Percentiles rank a stretch among this genome's conserved stretches.
These are phyloP conservation scores for Domatiomyces catenatus DNA, from an alignment of 2,329 filamentous ascomycete genomes.

Conservation along the genomic window DNA sequence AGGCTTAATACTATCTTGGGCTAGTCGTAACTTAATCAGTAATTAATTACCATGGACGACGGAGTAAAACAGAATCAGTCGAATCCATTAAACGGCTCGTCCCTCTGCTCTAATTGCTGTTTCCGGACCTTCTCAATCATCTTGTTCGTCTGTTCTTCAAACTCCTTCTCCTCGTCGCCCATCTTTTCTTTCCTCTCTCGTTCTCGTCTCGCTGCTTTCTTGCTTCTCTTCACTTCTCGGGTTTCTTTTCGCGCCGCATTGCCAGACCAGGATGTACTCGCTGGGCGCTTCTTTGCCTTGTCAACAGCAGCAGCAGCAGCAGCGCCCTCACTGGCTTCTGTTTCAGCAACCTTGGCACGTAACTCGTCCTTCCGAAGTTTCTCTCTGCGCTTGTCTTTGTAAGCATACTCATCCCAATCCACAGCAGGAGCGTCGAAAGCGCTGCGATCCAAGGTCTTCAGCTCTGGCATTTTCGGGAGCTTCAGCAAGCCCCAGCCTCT, in stretches of 20 bases:
- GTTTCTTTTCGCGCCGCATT: constrained; percentile 52
- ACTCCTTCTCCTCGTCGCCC: constrained; percentile 53
- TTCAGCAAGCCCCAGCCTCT: constrained; percentile 73
- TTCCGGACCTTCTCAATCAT: constrained; percentile 50
- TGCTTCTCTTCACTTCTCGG: constrained; percentile 47
- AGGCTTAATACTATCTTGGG: too few species aligned
- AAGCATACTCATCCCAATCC: constrained; percentile 53
- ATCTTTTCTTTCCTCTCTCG: constrained; percentile 47
- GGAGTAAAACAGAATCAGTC: constrained; percentile 11
- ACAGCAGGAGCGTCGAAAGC: constrained; percentile 46
- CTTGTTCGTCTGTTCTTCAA: constrained; percentile 46
- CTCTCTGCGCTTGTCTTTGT: constrained; percentile 58
- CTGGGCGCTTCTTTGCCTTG: constrained; percentile 35
- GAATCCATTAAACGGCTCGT: constrained; percentile 22
- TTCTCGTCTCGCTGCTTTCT: constrained; percentile 48
- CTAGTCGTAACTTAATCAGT: too few species aligned
- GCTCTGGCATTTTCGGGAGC: constrained; percentile 86
- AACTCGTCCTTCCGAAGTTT: constrained; percentile 46
- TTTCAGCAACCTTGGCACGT: constrained; percentile 27
- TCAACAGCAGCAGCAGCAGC: neutral
- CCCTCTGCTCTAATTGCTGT: constrained; percentile 36
- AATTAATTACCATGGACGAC: too few species aligned
- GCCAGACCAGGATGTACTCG: constrained; percentile 57
- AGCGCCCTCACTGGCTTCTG: constrained; percentile 12
- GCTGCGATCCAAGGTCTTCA: constrained; percentile 57